These are phyloP conservation scores for Neonectria ditissima DNA, from an alignment of 2,329 filamentous ascomycete genomes.

Conservation along the genomic window DNA sequence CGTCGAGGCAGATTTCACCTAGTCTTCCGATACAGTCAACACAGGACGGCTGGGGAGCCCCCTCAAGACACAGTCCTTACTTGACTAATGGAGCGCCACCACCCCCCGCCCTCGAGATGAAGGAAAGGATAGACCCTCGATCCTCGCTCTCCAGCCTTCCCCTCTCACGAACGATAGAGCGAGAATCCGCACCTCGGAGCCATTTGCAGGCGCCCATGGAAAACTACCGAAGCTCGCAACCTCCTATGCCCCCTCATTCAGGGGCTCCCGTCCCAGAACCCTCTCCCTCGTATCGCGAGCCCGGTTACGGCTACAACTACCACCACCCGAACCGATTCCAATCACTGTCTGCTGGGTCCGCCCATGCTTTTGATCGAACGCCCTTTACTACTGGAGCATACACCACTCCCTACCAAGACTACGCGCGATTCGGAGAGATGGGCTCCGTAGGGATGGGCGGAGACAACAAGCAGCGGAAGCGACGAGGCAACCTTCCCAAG, in stretches of 20 bases:
- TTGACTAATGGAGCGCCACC: slow-evolving; percentile 42
- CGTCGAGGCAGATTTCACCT: slow-evolving; percentile 53
- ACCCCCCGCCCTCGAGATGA: slow-evolving; percentile 49
- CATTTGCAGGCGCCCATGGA: slow-evolving; percentile 51
- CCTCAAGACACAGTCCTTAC: slow-evolving; percentile 51
- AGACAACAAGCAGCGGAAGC: slow-evolving; percentile 67
- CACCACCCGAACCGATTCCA: slow-evolving; percentile 60
- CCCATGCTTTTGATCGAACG: slow-evolving; percentile 57
- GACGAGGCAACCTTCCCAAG: slow-evolving; percentile 90
- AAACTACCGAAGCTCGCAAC: slow-evolving; percentile 49
- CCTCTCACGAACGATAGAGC: slow-evolving; percentile 52
- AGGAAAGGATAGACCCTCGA: slow-evolving; percentile 52
- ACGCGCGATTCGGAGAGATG: slow-evolving; percentile 57
- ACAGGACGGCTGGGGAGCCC: slow-evolving; percentile 52
- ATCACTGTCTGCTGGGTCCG: slow-evolving; percentile 59
- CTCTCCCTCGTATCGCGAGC: slow-evolving; percentile 48
- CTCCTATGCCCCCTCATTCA: slow-evolving; percentile 39
- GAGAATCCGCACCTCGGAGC: slow-evolving; percentile 47
- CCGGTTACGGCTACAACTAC: slow-evolving; percentile 53
- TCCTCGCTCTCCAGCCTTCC: slow-evolving; percentile 57
- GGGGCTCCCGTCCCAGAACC: slow-evolving; percentile 49
- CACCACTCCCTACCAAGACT: slow-evolving; percentile 56
- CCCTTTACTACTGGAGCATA: slow-evolving; percentile 58
- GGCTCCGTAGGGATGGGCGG: slow-evolving; percentile 52
- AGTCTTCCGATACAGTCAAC: slow-evolving; percentile 39